Conservation (phyloP, 306 rosid species). For the Pyrus betulifolia region DNA sequence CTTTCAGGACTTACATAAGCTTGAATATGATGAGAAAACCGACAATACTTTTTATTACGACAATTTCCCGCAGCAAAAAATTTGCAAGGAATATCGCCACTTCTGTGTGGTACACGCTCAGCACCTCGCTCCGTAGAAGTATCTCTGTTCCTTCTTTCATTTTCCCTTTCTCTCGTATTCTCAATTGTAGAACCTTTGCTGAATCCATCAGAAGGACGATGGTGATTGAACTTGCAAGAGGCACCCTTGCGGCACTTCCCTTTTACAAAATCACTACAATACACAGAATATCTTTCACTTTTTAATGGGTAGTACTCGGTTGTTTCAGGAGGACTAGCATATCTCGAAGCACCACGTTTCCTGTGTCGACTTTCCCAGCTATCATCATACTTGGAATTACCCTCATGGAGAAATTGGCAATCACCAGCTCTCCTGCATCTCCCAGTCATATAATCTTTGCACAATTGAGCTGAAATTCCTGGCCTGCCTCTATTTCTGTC, state of each 20-base stretch:
- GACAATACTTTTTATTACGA: constrained; percentile 81
- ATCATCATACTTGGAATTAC: constrained; percentile 50
- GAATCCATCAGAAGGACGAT: constrained; percentile 55
- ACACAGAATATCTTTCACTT: constrained; percentile 53
- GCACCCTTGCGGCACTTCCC: constrained; percentile 84
- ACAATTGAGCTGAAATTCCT: constrained; percentile 47
- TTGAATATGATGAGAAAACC: constrained; percentile 77
- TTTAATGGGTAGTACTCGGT: constrained; percentile 45
- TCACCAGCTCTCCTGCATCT: constrained; percentile 82
- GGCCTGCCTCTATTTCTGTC: constrained; percentile 66
- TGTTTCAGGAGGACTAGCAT: constrained; percentile 37
- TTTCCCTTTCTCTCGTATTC: constrained; percentile 55
- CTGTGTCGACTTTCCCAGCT: constrained; percentile 66
- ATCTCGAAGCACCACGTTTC: constrained; percentile 65
- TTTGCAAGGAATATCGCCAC: constrained; percentile 59
- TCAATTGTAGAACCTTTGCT: constrained; percentile 50
- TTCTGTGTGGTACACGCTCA: constrained; percentile 48
- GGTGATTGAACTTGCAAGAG: constrained; percentile 70
- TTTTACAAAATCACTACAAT: constrained; percentile 56
- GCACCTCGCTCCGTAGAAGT: constrained; percentile 55
- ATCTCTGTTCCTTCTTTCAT: constrained; percentile 62
- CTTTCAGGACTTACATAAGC: constrained; percentile 60
- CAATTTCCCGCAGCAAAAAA: constrained; percentile 83
- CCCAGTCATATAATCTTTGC: constrained; percentile 77
- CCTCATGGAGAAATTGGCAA: constrained; percentile 74